Evolutionary conservation across 257 asterid species (phyloP).

Genomic region (Solanum ossicruentum): DNA sequence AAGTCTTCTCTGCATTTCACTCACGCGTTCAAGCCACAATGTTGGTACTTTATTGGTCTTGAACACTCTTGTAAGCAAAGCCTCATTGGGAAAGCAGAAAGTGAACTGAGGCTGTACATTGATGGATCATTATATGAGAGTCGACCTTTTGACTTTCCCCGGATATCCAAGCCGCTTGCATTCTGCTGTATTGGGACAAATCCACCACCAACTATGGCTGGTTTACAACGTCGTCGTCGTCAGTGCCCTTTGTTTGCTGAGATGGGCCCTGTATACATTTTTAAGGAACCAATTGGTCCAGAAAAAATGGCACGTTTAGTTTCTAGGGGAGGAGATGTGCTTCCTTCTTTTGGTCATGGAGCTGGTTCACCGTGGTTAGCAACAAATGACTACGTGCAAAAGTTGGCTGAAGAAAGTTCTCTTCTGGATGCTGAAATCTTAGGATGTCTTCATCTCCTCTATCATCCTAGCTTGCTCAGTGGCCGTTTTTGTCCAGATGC

Average conservation of each 20-base stretch:
- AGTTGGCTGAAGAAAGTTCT: conserved; percentile 61
- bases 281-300: conserved; percentile 86
- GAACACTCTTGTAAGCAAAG: conserved; percentile 91
- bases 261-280: conserved; percentile 93
- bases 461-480: conserved; percentile 85
- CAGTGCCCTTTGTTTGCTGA: conserved; percentile 98
- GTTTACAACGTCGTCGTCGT: conserved; percentile 96
- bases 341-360: conserved; percentile 87
- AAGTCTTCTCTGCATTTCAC: conserved; percentile 94
- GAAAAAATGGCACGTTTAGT: conserved; percentile 79
- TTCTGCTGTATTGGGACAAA: conserved; percentile 98
- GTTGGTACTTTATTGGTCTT: conserved; percentile 95
- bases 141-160: conserved; percentile 91
- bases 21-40: conserved; percentile 94
- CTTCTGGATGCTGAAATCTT: conserved; percentile 72
- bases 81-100: conserved; percentile 89
- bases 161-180: conserved; percentile 96
- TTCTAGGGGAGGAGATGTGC: conserved; percentile 84
- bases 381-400: conserved; percentile 49
- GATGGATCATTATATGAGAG: conserved; percentile 88
- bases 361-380: conserved; percentile 91
- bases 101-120: conserved; percentile 79
- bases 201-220: conserved; percentile 99
- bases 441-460: conserved; percentile 80
- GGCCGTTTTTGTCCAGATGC: conserved; percentile 98